A percentile compares a stretch with the other conserved stretches of the same genome.
Evolutionary conservation across 352 stramenopile species (phyloP).

Genomic region (Globisporangium orthogonon): DNA sequence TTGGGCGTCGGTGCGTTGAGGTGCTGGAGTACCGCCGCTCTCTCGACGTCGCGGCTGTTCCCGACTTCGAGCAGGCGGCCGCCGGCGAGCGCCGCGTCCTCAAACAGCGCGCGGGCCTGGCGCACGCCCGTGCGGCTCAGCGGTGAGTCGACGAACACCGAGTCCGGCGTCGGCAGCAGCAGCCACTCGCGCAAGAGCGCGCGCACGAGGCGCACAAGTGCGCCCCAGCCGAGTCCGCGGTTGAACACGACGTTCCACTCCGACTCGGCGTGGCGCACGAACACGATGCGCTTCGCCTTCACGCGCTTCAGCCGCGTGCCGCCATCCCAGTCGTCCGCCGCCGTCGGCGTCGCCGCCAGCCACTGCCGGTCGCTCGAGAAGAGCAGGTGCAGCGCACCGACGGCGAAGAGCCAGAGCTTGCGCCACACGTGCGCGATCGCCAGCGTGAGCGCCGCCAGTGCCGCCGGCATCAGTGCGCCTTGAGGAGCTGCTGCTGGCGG

Average conservation of each 20-base stretch:
- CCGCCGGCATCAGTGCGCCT: too few species aligned
- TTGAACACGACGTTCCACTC: conserved; percentile 90
- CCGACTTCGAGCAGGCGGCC: neutral
- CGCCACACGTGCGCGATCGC: conserved; percentile 40
- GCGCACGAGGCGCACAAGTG: conserved; percentile 38
- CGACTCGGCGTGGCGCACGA: conserved; percentile 84
- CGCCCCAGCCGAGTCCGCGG: conserved; percentile 43
- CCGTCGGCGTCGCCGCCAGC: conserved; percentile 5
- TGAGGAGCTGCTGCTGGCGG: neutral
- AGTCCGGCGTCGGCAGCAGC: conserved; percentile 56
- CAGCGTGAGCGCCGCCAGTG: conserved; percentile 19
- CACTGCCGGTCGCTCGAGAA: conserved; percentile 71
- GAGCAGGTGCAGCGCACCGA: conserved; percentile 58
- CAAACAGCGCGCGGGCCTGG: conserved; percentile 52
- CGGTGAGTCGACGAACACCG: conserved; percentile 82
- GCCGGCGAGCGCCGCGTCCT: conserved; percentile 10
- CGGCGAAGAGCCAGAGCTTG: conserved; percentile 58
- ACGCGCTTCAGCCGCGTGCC: neutral
- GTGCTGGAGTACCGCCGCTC: conserved; percentile 34
- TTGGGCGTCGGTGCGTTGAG: conserved; percentile 34
- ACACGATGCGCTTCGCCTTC: conserved; percentile 56
- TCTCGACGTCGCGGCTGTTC: conserved; percentile 13
- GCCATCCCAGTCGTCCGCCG: neutral
- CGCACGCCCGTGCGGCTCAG: conserved; percentile 50
- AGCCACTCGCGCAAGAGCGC: conserved; percentile 63